These are phyloP conservation scores for Fusarium xylarioides DNA, from an alignment of 2,329 filamentous ascomycete genomes.

Conservation along the genomic window DNA sequence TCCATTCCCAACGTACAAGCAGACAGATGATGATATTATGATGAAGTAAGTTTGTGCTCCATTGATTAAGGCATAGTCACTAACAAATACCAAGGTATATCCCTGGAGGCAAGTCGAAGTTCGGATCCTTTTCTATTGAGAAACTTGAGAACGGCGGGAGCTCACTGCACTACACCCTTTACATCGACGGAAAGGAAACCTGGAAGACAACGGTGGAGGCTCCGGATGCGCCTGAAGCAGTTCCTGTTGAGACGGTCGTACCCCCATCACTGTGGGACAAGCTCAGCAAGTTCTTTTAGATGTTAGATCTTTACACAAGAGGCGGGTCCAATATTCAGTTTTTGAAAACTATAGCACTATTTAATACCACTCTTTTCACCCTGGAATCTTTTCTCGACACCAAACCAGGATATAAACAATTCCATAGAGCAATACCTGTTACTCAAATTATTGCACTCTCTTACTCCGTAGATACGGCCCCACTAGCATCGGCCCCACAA, in stretches of 20 bases:
- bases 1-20: conserved; percentile 82
- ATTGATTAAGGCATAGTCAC: not conserved
- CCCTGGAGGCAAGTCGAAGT: conserved; percentile 87
- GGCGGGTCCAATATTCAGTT: not conserved
- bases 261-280: conserved; percentile 58
- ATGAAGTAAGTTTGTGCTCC: conserved; percentile 72
- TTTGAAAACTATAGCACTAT: not conserved
- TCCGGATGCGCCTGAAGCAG: conserved; percentile 43
- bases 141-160: conserved; percentile 68
- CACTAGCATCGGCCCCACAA: conserved; percentile 13
- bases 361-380: not conserved
- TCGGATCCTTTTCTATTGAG: conserved; percentile 77
- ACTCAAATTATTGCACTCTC: not conserved
- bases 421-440: not conserved
- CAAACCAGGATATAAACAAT: not conserved
- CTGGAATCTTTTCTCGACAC: not conserved
- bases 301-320: not conserved
- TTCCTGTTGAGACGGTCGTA: conserved; percentile 40
- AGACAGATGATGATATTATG: conserved; percentile 81
- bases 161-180: conserved; percentile 81
- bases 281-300: conserved; percentile 40
- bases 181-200: conserved; percentile 79
- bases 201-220: conserved; percentile 74
- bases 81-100: conserved; percentile 66
- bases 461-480: conserved; percentile 8